These are phyloP conservation scores for Exophiala sideris DNA, from an alignment of 2,329 filamentous ascomycete genomes.

Conservation along the genomic window DNA sequence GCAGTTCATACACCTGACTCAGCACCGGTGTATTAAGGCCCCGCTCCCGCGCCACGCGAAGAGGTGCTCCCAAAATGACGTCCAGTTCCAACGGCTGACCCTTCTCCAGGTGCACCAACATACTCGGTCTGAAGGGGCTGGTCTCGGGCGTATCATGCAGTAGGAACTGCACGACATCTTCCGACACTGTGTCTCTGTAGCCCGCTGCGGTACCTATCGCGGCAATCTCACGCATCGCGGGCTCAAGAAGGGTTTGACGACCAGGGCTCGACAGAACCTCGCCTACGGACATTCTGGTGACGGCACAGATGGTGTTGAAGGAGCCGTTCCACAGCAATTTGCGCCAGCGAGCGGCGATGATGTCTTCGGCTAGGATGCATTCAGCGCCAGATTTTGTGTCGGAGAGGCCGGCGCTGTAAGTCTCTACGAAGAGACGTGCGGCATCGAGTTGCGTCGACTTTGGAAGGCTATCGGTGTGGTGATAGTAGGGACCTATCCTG, in stretches of 20 bases:
- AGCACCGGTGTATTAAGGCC: conserved; percentile 40
- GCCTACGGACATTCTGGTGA: conserved; percentile 50
- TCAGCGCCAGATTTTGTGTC: conserved; percentile 38
- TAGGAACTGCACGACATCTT: conserved; percentile 44
- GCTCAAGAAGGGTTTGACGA: conserved; percentile 48
- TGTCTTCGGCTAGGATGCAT: conserved; percentile 36
- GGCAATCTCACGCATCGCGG: conserved; percentile 54
- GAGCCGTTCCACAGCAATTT: conserved; percentile 50
- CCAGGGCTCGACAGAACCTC: conserved; percentile 46
- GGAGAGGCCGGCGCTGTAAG: conserved; percentile 43
- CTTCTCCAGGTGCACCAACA: conserved; percentile 39
- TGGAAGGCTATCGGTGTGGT: conserved; percentile 34
- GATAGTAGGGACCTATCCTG: conserved; percentile 43
- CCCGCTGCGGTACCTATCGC: conserved; percentile 44
- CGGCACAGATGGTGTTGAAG: conserved; percentile 52
- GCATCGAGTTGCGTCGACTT: conserved; percentile 21
- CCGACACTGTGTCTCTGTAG: conserved; percentile 37
- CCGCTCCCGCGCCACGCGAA: conserved; percentile 46
- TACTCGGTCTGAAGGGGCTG: conserved; percentile 51
- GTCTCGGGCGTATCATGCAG: conserved; percentile 51
- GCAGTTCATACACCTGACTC: conserved; percentile 27
- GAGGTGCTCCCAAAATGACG: conserved; percentile 55
- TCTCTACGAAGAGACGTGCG: conserved; percentile 42
- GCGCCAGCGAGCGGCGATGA: conserved; percentile 31
- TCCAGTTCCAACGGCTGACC: conserved; percentile 56